phyloP scores from a whole-genome alignment of 148 eudicot species.

The Rhododendron williamsianum region DNA sequence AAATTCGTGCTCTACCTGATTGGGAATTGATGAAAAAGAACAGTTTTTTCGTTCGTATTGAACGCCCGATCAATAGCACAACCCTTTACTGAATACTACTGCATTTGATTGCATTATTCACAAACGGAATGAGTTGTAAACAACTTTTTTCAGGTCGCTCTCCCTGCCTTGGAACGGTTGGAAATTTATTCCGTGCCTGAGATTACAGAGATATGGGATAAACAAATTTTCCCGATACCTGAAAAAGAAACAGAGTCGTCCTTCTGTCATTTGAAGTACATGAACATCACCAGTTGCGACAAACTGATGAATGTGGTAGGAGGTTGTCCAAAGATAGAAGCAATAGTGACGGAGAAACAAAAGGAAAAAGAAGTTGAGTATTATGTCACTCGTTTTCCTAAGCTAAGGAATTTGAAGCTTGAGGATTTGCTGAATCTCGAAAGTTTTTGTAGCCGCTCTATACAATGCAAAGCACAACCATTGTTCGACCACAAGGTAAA shows the following conservation, averaged over 20 bases:
- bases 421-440: accelerated
- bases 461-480: not conserved
- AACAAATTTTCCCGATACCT: not conserved
- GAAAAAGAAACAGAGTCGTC: not conserved
- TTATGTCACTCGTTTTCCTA: not conserved
- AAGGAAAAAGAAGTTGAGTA: not conserved
- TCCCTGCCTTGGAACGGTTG: not conserved
- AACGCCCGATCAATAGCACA: too few species aligned
- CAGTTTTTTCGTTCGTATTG: too few species aligned
- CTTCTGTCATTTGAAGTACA: not conserved
- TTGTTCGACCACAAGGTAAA: not conserved
- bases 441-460: not conserved
- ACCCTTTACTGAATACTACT: too few species aligned
- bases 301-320: not conserved
- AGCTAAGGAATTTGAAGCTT: not conserved
- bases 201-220: not conserved
- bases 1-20: too few species aligned
- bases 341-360: not conserved
- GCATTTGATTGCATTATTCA: too few species aligned
- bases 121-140: too few species aligned
- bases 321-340: not conserved
- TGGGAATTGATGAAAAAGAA: too few species aligned
- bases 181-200: accelerated
- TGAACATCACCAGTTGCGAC: not conserved
- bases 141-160: not conserved